Percentiles rank a stretch among this genome's conserved stretches.
Conservation (phyloP, 495 filamentous ascomycete species). For the Niebla homalea region DNA sequence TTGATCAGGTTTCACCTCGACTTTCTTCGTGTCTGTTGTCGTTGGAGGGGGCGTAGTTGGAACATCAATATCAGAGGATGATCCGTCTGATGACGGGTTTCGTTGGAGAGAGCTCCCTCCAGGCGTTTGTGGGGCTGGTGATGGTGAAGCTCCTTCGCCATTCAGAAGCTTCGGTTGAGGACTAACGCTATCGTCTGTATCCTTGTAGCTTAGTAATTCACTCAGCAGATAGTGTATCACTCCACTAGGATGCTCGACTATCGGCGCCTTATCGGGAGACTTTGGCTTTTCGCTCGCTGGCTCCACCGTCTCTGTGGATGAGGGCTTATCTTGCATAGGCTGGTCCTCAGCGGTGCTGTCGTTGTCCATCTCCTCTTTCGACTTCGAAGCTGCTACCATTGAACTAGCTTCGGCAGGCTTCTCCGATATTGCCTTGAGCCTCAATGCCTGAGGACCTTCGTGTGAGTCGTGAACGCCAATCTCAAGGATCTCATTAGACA, state of each 20-base stretch:
- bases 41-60: slow-evolving; percentile 22
- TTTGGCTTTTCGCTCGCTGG: slow-evolving; percentile 48
- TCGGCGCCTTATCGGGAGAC: slow-evolving; percentile 62
- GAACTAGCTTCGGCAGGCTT: slow-evolving; percentile 22
- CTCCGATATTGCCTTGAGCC: slow-evolving; percentile 36
- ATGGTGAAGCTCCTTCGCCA: slow-evolving; percentile 7
- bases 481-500: slow-evolving; percentile 76
- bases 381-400: slow-evolving; percentile 19
- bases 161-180: slow-evolving; percentile 22
- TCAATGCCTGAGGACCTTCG: slow-evolving; percentile 46
- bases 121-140: slow-evolving; percentile 28
- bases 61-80: neutral
- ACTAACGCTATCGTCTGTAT: slow-evolving; percentile 71
- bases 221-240: slow-evolving; percentile 94
- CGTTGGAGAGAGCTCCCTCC: slow-evolving; percentile 18
- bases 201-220: slow-evolving; percentile 81
- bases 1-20: slow-evolving; percentile 76
- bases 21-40: slow-evolving; percentile 55
- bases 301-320: slow-evolving; percentile 37
- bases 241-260: slow-evolving; percentile 86
- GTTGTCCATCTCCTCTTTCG: slow-evolving; percentile 18
- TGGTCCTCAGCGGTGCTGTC: slow-evolving; percentile 33
- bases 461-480: slow-evolving; percentile 46
- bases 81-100: no score
- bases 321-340: slow-evolving; percentile 33